These are phyloP conservation scores for Parastagonospora avenae DNA, from an alignment of 2,329 filamentous ascomycete genomes.

Conservation along the genomic window DNA sequence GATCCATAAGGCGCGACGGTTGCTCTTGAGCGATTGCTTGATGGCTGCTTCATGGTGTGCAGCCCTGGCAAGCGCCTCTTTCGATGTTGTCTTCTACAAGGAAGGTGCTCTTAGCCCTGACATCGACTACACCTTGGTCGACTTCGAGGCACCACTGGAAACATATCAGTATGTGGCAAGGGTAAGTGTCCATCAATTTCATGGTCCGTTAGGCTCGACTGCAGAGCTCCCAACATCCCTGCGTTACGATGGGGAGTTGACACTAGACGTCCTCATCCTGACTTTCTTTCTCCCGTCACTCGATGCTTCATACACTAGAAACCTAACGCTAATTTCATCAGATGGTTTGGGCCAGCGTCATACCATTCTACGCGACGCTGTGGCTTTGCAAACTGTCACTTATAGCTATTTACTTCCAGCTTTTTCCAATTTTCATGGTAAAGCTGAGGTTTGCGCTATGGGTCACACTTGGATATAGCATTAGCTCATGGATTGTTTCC, in stretches of 20 bases:
- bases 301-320: background rate
- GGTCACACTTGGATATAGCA: background rate
- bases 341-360: background rate
- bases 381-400: background rate
- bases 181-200: background rate
- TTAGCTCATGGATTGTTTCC: background rate
- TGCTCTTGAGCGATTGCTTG: background rate
- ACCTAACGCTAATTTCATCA: background rate
- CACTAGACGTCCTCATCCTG: too few relatives aligned
- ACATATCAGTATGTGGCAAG: background rate
- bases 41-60: background rate
- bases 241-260: too few relatives aligned
- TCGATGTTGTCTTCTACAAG: background rate
- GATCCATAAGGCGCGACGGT: background rate
- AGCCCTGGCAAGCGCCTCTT: background rate
- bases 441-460: background rate
- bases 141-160: background rate
- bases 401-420: background rate
- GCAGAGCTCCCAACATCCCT: too few relatives aligned
- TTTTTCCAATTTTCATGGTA: background rate
- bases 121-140: background rate
- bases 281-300: background rate
- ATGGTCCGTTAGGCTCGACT: background rate
- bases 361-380: background rate
- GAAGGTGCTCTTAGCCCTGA: background rate